Percentiles rank a stretch among this genome's conserved stretches.
These are phyloP conservation scores for Stemphylium lycopersici DNA, from an alignment of 2,329 filamentous ascomycete genomes.

Conservation along the genomic window DNA sequence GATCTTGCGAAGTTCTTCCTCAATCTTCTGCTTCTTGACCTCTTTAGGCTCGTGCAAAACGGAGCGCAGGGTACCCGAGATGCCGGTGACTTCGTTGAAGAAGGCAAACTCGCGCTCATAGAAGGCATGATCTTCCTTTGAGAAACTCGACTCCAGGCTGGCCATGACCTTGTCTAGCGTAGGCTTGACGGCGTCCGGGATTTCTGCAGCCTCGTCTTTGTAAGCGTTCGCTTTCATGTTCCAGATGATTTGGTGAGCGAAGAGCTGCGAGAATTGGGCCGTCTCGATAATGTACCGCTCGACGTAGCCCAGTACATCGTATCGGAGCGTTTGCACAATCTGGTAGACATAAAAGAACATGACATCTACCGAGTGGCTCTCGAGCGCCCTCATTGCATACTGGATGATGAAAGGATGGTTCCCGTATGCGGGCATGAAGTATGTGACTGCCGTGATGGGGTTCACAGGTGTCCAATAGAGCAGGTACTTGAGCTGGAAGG, in stretches of 20 bases:
- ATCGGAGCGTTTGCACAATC: constrained; percentile 92
- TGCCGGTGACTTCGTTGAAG: constrained; percentile 93
- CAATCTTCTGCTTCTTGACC: constrained; percentile 99
- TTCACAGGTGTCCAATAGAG: constrained; percentile 93
- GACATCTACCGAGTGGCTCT: constrained; percentile 93
- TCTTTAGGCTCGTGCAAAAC: constrained; percentile 90
- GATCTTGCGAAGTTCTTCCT: constrained; percentile 96
- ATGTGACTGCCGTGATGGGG: constrained; percentile 88
- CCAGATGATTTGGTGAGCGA: constrained; percentile 99
- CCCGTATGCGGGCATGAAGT: constrained; percentile 88
- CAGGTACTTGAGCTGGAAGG: constrained; percentile 87
- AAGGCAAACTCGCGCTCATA: constrained; percentile 97
- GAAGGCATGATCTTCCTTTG: constrained; percentile 77
- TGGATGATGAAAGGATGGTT: constrained; percentile 94
- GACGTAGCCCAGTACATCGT: constrained; percentile 91
- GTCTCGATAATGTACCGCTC: constrained; percentile 97
- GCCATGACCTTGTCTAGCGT: constrained; percentile 89
- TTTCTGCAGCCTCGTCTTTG: constrained; percentile 91
- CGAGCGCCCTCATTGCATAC: constrained; percentile 93
- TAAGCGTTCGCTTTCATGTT: constrained; percentile 99
- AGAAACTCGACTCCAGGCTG: constrained; percentile 83
- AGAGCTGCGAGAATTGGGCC: constrained; percentile 95
- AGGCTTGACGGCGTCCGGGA: constrained; percentile 92
- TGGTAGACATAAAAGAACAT: constrained; percentile 99
- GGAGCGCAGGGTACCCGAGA: constrained; percentile 94